Conservation (phyloP, 2,329 filamentous ascomycete species). For the Pyricularia pennisetigena region DNA sequence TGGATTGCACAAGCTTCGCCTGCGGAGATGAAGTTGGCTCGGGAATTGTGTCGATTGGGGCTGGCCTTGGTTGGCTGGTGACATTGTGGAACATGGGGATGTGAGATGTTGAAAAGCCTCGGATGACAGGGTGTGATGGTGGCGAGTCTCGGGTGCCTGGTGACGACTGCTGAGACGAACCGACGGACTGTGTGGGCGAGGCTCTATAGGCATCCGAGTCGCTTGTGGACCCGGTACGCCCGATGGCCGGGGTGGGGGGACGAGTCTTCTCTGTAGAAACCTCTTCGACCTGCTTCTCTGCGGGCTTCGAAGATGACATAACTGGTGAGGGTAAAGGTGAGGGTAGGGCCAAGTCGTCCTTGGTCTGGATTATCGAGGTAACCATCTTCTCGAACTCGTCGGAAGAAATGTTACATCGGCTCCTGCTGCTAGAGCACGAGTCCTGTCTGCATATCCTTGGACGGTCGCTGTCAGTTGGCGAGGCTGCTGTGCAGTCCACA, state of each 20-base stretch:
- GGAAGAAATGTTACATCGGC: constrained; percentile 83
- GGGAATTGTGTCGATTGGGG: constrained; percentile 40
- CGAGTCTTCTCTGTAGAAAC: constrained; percentile 11
- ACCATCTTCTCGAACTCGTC: constrained; percentile 92
- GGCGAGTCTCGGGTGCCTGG: constrained; percentile 39
- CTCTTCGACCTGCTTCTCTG: constrained; percentile 24
- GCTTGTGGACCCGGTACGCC: constrained; percentile 33
- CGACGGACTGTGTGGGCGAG: constrained; percentile 34
- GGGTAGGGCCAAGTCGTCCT: constrained; percentile 52
- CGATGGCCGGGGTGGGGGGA: constrained; percentile 16
- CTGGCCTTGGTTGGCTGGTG: constrained; percentile 36
- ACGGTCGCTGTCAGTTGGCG: constrained; percentile 48
- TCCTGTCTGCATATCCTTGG: constrained; percentile 64
- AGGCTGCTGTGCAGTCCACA: constrained; percentile 46
- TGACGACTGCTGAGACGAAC: constrained; percentile 20
- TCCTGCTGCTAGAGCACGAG: constrained; percentile 59
- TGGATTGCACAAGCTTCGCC: constrained; percentile 58
- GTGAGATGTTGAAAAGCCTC: constrained; percentile 74
- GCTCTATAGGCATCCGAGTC: constrained; percentile 44
- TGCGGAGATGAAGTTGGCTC: constrained; percentile 47
- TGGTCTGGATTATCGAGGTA: constrained; percentile 82
- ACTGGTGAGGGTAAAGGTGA: constrained; percentile 23
- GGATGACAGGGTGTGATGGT: constrained; percentile 54
- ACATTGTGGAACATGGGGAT: constrained; percentile 38
- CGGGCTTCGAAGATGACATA: constrained; percentile 9